Evolutionary conservation across 2,329 filamentous ascomycete species (phyloP).

Genomic region (Leptosphaerulina australis): DNA sequence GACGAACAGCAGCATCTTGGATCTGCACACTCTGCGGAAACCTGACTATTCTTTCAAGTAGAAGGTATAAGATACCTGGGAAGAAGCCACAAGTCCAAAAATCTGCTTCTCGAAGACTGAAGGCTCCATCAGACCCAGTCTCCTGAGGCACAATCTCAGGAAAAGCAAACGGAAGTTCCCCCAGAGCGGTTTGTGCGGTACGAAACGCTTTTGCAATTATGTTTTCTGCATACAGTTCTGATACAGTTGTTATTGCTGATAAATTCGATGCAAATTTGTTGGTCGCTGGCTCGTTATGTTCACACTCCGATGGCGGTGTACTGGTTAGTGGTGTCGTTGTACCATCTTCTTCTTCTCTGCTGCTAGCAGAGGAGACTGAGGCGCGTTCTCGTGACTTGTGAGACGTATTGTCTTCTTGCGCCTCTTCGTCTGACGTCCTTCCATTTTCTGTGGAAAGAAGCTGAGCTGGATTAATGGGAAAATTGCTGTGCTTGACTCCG

Average conservation of each 20-base stretch:
- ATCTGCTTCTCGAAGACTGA: slow-evolving; percentile 50
- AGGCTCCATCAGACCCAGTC: slow-evolving; percentile 30
- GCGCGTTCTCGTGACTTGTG: neutral
- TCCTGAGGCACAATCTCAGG: slow-evolving; percentile 28
- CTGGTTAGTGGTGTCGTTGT: slow-evolving; percentile 20
- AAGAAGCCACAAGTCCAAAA: slow-evolving; percentile 60
- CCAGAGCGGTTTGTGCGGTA: slow-evolving; percentile 22
- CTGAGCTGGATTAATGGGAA: neutral
- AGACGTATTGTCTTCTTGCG: neutral
- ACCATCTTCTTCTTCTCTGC: slow-evolving; percentile 5
- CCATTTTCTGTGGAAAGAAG: neutral
- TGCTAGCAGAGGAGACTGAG: slow-evolving; percentile 9
- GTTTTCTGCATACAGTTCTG: slow-evolving; percentile 27
- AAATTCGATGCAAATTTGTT: neutral
- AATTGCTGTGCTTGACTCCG: neutral
- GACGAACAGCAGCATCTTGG: slow-evolving; percentile 4
- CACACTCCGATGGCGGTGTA: slow-evolving; percentile 19
- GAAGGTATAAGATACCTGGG: slow-evolving; percentile 52
- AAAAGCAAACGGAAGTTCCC: slow-evolving; percentile 22
- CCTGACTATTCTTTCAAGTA: slow-evolving; percentile 47
- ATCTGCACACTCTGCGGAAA: slow-evolving; percentile 27
- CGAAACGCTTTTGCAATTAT: slow-evolving; percentile 26
- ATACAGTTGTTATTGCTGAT: neutral
- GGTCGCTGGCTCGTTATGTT: neutral
- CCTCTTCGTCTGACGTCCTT: neutral